A percentile compares a stretch with the other conserved stretches of the same genome.
Conservation (phyloP, 331 rosid genomes). For the Arachis monticola region DNA sequence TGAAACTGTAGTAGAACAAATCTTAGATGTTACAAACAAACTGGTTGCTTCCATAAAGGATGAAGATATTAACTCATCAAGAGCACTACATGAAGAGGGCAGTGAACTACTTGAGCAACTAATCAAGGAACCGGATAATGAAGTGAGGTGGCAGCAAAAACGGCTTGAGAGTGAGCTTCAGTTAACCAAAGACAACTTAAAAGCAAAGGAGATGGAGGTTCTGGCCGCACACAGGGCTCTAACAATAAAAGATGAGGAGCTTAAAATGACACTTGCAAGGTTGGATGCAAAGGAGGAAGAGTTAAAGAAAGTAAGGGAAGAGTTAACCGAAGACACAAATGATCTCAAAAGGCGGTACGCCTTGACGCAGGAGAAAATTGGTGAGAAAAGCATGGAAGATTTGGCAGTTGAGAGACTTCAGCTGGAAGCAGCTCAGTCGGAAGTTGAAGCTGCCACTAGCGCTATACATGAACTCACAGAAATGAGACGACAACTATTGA, state of each 20-base stretch:
- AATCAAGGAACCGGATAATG: constrained; percentile 53
- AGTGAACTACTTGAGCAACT: constrained; percentile 44
- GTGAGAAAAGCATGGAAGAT: constrained; percentile 61
- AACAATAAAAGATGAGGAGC: constrained; percentile 79
- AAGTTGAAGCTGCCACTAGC: constrained; percentile 77
- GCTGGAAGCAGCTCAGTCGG: constrained; percentile 81
- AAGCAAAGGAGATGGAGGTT: constrained; percentile 75
- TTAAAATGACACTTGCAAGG: constrained; percentile 62
- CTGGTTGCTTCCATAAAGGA: constrained; percentile 67
- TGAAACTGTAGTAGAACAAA: constrained; percentile 67
- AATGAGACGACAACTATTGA: constrained; percentile 67
- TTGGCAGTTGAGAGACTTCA: constrained; percentile 85
- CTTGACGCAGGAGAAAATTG: constrained; percentile 65
- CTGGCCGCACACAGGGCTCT: constrained; percentile 72
- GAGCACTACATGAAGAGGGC: constrained; percentile 40
- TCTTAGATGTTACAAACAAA: constrained; percentile 71
- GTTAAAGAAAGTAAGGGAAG: constrained; percentile 56
- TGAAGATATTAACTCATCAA: constrained; percentile 40
- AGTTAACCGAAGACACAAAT: constrained; percentile 53
- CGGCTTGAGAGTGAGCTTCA: constrained; percentile 74
- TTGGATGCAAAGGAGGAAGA: constrained; percentile 68
- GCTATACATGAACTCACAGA: constrained; percentile 72
- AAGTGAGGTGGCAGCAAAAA: constrained; percentile 54
- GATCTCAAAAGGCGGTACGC: constrained; percentile 62
- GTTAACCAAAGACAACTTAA: constrained; percentile 63